Evolutionary conservation across 2,329 filamentous ascomycete genomes (phyloP).

Genomic region (Ophiostoma quercus): DNA sequence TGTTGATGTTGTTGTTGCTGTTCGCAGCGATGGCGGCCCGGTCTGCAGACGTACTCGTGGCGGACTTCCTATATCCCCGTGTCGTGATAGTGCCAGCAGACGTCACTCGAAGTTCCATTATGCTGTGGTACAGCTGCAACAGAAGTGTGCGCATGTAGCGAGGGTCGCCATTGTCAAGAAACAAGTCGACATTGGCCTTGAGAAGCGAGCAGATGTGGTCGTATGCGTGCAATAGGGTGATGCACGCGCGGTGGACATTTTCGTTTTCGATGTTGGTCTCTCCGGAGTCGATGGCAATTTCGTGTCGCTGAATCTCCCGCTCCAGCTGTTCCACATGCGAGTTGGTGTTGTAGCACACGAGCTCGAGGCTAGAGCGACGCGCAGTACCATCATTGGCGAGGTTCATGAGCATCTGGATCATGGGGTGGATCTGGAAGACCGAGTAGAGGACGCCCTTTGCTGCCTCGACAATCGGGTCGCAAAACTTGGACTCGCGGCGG

Average conservation of each 20-base stretch:
- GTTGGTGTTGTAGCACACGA: constrained; percentile 63
- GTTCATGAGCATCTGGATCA: constrained; percentile 60
- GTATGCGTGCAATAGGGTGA: constrained; percentile 60
- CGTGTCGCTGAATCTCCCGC: constrained; percentile 59
- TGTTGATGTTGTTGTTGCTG: not conserved
- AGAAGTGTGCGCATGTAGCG: constrained; percentile 62
- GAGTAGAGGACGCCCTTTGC: constrained; percentile 63
- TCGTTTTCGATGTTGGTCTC: constrained; percentile 51
- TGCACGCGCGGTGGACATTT: constrained; percentile 57
- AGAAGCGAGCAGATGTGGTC: constrained; percentile 59
- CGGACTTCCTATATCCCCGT: constrained; percentile 29
- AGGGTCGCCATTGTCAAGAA: constrained; percentile 60
- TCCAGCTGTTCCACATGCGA: constrained; percentile 62
- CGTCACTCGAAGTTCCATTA: constrained; percentile 60
- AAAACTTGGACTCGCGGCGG: constrained; percentile 55
- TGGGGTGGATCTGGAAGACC: constrained; percentile 62
- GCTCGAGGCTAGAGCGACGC: constrained; percentile 59
- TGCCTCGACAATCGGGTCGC: constrained; percentile 58
- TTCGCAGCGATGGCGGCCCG: constrained; percentile 1
- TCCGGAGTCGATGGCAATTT: constrained; percentile 44
- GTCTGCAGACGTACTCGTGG: constrained; percentile 13
- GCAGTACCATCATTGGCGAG: constrained; percentile 56
- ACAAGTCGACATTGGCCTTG: constrained; percentile 56
- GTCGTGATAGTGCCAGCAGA: constrained; percentile 31
- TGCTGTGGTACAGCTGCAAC: constrained; percentile 60